Base-by-base conservation (phyloP, 192 early-diverging fungal genomes). In the Oehlia diaphana region DNA sequence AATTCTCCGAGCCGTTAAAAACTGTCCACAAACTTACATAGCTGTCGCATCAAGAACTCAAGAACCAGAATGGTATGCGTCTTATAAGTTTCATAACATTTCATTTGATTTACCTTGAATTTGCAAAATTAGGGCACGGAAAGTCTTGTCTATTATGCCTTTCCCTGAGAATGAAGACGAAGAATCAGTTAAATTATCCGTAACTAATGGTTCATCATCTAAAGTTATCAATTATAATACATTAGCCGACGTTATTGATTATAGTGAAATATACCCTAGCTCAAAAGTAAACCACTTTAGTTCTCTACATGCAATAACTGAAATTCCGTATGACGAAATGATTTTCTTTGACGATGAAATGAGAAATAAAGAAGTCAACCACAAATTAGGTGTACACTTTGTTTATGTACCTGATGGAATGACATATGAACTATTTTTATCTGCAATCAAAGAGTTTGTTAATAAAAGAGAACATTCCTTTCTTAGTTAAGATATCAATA, bases 341-440 rank as follows among this genome's bases (percentile, higher is more conserved):
- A 68, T 88, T 16, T 88, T 88, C 63, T 88, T 88, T 76, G 87
- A 88, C 66, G 86, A 88, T 72, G 86, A 88, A 62, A 58, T 28
- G 6, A 70, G 84, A 28, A 83, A 83, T 26, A 64, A 39, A 1
- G 83, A 85, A n/a, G 87, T 88, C 4, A 14, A 76, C 4, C 47
- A 68, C 2, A 58, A 67, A 10, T 72, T 88, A 0, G 87, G 87
- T 10, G 87, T 88, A 3, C 71, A 83, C 37, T 82, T 86, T 76
- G 82, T 82, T 4, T 42, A 85, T 64, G 47, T 69, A 1, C 37
- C 64, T 19, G 37, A 79, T 2, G 87, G 87, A 33, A 31, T 88
- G 10, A 85, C 84, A 0, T 64, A 81, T 64, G 26, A 79, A 50
- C 63, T 79, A 39, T 88, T 85, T 75, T 21, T 76, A 21, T 10